These are phyloP conservation scores for Pseudomassariella vexata DNA, from an alignment of 2,329 filamentous ascomycete genomes.

Conservation along the genomic window DNA sequence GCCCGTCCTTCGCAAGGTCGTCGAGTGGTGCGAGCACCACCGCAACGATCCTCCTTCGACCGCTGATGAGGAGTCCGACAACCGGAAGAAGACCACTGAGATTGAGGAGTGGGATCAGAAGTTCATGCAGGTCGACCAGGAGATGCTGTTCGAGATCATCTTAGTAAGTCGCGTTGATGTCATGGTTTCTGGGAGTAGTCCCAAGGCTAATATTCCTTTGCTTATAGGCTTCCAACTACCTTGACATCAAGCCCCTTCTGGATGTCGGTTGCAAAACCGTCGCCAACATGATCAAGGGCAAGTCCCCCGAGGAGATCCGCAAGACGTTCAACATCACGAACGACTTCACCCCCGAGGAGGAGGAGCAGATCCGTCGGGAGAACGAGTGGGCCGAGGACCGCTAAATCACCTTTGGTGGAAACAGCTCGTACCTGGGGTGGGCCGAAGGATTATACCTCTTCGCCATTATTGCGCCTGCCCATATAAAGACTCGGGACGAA, in stretches of 20 bases:
- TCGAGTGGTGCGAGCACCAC: constrained; percentile 98
- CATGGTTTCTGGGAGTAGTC: too few species aligned
- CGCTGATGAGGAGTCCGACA: constrained; percentile 86
- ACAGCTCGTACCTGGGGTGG: too few species aligned
- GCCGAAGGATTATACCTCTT: too few species aligned
- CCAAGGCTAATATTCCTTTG: too few species aligned
- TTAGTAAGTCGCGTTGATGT: constrained; percentile 56
- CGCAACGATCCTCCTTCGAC: constrained; percentile 77
- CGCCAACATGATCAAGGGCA: constrained; percentile 99
- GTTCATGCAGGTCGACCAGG: constrained; percentile 99
- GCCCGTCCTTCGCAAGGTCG: constrained; percentile 87
- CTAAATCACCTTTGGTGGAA: too few species aligned
- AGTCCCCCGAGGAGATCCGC: constrained; percentile 96
- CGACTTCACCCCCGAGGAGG: constrained; percentile 97
- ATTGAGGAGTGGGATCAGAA: constrained; percentile 99
- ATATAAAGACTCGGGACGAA: too few species aligned
- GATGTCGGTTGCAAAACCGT: constrained; percentile 99
- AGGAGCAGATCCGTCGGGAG: constrained; percentile 92
- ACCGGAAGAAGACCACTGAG: constrained; percentile 95
- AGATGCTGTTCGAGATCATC: constrained; percentile 99
- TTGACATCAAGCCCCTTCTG: constrained; percentile 96
- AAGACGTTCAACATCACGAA: constrained; percentile 99
- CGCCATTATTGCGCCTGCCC: too few species aligned
- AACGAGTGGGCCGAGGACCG: constrained; percentile 89
- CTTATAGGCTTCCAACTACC: constrained; percentile 84